Base-by-base conservation (phyloP, 129 eudicot species). In the carrot (Daucus carota) region DNA sequence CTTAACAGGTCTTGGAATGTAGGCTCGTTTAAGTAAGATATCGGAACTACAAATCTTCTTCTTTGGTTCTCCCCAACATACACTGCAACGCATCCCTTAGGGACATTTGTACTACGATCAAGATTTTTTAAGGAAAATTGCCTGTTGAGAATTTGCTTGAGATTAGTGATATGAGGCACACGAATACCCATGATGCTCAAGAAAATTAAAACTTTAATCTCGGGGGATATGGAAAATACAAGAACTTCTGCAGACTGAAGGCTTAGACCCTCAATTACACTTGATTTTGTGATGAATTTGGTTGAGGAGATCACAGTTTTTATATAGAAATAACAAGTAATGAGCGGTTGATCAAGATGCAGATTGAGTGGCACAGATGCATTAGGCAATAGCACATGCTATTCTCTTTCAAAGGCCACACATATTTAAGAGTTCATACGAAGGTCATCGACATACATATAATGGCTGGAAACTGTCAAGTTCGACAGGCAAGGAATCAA, bases 1-100 rank as follows among this genome's bases (percentile, higher is more conserved):
- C 63, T 22, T n/a, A 54, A 54, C 29, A 54, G 8, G 63, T 54
- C 63, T 54, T n/a, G 63, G 2, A 54, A n/a, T 54, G 63, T 54
- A 54, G 63, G 63, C 13, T 54, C 63, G n/a, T 22, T 22, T 20
- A 54, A 54, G 63, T 54, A 54, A 1, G 63, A 54, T 8, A 54
- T 8, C 14, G 63, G 63, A 54, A 54, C 63, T 22, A 54, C 63
- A 54, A 54, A 54, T 54, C 63, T 54, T 54, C 63, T 54, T 54
- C 63, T 54, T 54, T n/a, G 63, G 14, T 54, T 54, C 63, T 54
- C 63, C 29, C 63, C 63, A 22, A 52, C 62, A 52, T 52, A 52
- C 22, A 52, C 62, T 22, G 62, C 29, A 24, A 52, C 3, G 62
- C 11, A 52, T 8, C 62, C 62, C 62, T 52, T 52, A 8, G 62